Base-by-base conservation (phyloP, 208 protist species). In the Zelonia costaricensis region DNA sequence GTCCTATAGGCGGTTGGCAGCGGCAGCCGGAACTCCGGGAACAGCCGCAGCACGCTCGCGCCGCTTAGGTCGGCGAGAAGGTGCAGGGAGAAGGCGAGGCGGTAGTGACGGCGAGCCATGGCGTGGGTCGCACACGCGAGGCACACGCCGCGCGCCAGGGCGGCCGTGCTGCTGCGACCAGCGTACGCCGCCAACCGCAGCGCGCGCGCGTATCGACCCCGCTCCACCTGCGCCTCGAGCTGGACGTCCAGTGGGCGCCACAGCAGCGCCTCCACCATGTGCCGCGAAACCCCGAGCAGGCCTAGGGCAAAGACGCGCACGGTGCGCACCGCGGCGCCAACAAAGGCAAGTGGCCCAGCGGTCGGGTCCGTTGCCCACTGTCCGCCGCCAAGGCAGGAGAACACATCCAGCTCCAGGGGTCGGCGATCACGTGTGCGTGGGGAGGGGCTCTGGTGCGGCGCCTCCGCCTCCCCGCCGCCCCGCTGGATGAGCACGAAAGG, bases 201-300 rank as follows among this genome's bases (percentile, higher is more conserved):
- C 42, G 46, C 61, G 9, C 61, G 36, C 7, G 40, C 40, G 61
- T 67, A 67, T 38, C 51, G 49, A 4, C 61, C 61, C 1, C 47
- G 15, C 40, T 58, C 42, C 4, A 67, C 38, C 30, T 67, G 61
- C 18, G 57, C 61, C 49, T 67, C 61, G 22, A 67, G 31, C 61
- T 67, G 61, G 30, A 43, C 30, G 36, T 39, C 42, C 15, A 67
- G 52, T 8, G 61, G 61, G n/a, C 55, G 54, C 61, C 61, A 67
- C 51, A 67, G 49, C 25, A 67, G 61, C 15, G 42, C 48, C 61
- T 67, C 61, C 18, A 67, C 49, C 49, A 58, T 58, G 42, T 67
- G 61, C 15, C 20, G 48, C n/a, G 61, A 67, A 27, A 67, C 36
- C 28, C 61, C 61, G 15, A 67, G 42, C 2, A 67, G 36, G 4